Conservation (phyloP, 2,329 filamentous ascomycete species). For the Talaromyces sp. region DNA sequence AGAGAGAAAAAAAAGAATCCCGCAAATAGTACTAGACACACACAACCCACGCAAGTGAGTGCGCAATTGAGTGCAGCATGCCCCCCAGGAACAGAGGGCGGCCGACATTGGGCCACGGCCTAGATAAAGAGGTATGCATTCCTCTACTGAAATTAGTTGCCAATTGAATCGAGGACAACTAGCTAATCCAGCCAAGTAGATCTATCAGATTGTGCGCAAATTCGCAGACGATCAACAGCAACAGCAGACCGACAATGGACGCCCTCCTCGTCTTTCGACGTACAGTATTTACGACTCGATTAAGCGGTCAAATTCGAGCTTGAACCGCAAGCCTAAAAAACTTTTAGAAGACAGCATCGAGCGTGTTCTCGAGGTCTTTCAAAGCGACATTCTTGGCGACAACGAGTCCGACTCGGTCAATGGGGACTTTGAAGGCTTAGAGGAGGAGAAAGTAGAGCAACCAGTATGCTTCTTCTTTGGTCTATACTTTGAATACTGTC, state of each 20-base stretch:
- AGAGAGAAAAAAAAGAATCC: background rate
- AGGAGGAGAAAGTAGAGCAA: slow-evolving; percentile 30
- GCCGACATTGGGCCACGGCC: slow-evolving; percentile 46
- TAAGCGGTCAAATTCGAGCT: slow-evolving; percentile 76
- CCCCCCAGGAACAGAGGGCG: slow-evolving; percentile 34
- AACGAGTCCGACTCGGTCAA: slow-evolving; percentile 47
- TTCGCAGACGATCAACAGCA: slow-evolving; percentile 58
- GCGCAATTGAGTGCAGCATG: slow-evolving; percentile 21
- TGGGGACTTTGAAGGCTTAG: slow-evolving; percentile 46
- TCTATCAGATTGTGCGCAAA: slow-evolving; percentile 75
- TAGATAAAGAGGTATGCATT: slow-evolving; percentile 57
- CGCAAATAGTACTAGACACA: background rate
- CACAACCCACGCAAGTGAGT: background rate
- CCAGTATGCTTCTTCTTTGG: background rate
- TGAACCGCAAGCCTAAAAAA: slow-evolving; percentile 76
- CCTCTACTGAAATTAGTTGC: background rate
- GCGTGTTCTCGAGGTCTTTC: slow-evolving; percentile 67
- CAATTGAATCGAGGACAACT: slow-evolving; percentile 8
- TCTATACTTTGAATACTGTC: background rate
- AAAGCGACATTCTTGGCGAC: slow-evolving; percentile 54
- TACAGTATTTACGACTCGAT: slow-evolving; percentile 69
- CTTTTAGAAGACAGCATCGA: slow-evolving; percentile 81
- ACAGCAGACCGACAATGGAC: slow-evolving; percentile 39
- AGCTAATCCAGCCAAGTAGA: slow-evolving; percentile 28
- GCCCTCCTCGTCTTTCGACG: slow-evolving; percentile 50